Evolutionary conservation across 108 stramenopile species (phyloP).

Genomic region (Cylindrotheca fusiformis): DNA sequence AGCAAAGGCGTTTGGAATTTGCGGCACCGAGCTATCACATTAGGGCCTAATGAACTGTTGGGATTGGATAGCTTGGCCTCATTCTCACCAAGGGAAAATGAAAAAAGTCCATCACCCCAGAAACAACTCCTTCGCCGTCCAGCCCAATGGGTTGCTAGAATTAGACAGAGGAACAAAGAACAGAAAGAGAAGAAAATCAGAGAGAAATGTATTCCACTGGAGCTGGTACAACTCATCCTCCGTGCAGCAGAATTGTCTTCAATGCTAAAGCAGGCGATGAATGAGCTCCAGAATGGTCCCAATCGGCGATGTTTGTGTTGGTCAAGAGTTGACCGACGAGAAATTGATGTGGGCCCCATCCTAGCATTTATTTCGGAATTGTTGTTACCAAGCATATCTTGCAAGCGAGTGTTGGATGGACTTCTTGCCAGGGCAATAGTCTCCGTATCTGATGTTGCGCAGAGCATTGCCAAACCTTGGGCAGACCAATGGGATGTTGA

Average conservation of each 20-base stretch:
- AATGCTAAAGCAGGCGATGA: slow-evolving; percentile 5
- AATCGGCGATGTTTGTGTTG: not conserved
- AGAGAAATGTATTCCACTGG: too few species aligned
- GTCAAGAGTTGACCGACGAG: not conserved
- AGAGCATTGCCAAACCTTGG: not conserved
- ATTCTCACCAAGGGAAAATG: too few species aligned
- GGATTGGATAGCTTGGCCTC: too few species aligned
- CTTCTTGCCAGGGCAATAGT: not conserved
- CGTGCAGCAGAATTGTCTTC: slow-evolving; percentile 12
- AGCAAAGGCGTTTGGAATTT: not conserved
- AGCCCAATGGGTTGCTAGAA: too few species aligned
- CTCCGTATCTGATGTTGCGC: not conserved
- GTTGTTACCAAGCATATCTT: not conserved
- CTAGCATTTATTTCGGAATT: not conserved
- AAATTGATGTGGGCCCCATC: not conserved
- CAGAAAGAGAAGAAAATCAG: too few species aligned
- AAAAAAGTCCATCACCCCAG: too few species aligned
- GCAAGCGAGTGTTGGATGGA: not conserved
- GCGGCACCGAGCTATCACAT: slow-evolving; percentile 3
- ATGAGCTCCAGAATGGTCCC: not conserved
- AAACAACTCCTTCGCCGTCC: too few species aligned
- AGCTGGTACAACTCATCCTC: not conserved
- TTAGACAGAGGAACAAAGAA: too few species aligned
- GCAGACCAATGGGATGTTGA: not conserved
- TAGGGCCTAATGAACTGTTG: too few species aligned